Evolutionary conservation across 768 basidiomycete species (phyloP), one percentile per base, ranked within the genome.

Genomic region (Pisolithus albus): DNA sequence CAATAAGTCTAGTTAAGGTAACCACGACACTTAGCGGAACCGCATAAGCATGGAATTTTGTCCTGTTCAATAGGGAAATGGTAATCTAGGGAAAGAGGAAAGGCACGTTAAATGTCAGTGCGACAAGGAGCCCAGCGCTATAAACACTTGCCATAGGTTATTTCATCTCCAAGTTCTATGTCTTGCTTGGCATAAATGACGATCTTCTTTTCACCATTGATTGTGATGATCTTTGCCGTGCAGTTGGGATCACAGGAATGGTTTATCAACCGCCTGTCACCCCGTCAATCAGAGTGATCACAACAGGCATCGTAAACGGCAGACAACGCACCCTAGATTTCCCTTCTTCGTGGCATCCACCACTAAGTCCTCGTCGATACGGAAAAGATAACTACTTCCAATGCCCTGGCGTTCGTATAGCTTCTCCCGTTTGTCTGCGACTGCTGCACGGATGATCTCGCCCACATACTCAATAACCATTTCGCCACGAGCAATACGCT

Each of bases 401-500:
- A 99, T 99, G 2, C 96, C 96, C 64, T 93, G 92, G 49, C 92
- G 79, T 72, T 97, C 92, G 65, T 99, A 99, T 59, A 84, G 82
- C 75, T 96, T 95, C 75, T 99, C 96, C 46, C 96, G 79, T 67
- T 93, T 92, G 60, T 98, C 96, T 24, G 96, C 96, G 10, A 97
- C 91, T 61, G 89, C 87, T 41, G 92, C 91, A 9, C 96, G 80
- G 57, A 97, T 92, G 56, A 97, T 79, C 76, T 99, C 96, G 18
- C 96, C 96, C 7, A 99, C 96, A 63, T 99, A 99, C 72, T 99
- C 96, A 69, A 98, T 97, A 28, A 99, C 95, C 93, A 99, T 97
- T 72, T 99, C 96, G 4, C 92, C 92, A 36, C 80, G 74, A 6
- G 87, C 82, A 58, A 99, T 97, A 62, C 82, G 81, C 74, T 99